Base-by-base conservation (phyloP, 352 stramenopile species). In the Pythium myriotylum region DNA sequence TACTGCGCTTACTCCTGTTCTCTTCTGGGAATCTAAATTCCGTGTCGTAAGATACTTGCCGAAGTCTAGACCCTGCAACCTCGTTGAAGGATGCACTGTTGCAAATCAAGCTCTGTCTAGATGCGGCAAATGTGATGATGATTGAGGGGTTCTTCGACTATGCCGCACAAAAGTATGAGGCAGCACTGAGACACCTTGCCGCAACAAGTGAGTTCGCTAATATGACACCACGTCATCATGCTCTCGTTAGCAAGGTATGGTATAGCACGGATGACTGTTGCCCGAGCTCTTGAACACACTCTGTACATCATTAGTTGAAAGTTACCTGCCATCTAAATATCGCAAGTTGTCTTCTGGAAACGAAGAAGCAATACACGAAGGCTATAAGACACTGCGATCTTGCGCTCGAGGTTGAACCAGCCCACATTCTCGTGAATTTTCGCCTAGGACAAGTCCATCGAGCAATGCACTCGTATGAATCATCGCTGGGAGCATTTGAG, bases 121-220 rank as follows among this genome's bases (percentile, higher is more conserved):
- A 81, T 54, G 72, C 82, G 48, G 79, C 72, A 14, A 80, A 77
- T n/a, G 79, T 88, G 16, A 52, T 91, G 22, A 81, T 84, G 72
- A 40, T 76, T 3, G 81, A 91, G 59, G 76, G 74, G 1, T 91
- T 91, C 49, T 84, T 74, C 43, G 72, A 76, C 55, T 88, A 91
- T 49, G 83, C 81, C 3, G 77, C 67, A 14, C 52, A 53, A n/a
- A 87, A 87, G 49, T 89, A 79, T 57, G 70, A 81, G 54, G 40
- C 0, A 24, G 56, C 56, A 22, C 32, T 70, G 16, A 2, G 45
- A 17, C 29, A 53, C 4, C 26, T 68, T 3, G 17, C 48, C 16
- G 14, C n/a, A 2, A 22, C 37, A 23, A 42, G 40, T 20, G 22
- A 19, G 37, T 39, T 42, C 1, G 22, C 20, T 16, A 2, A 9